Conservation (phyloP, 2,329 filamentous ascomycete species). For the Nemania sp. region DNA sequence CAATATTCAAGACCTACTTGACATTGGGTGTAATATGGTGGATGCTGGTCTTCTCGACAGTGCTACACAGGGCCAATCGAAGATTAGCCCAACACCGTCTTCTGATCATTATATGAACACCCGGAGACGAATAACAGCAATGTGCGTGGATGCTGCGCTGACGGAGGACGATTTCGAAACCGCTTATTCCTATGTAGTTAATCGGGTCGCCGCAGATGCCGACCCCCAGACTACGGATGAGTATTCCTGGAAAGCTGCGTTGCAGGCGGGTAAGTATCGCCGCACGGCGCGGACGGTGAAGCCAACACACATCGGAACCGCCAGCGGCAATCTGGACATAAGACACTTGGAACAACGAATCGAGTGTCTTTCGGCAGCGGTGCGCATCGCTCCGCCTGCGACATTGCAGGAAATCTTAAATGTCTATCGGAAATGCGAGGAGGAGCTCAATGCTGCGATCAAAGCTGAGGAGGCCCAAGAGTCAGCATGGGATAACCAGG, state of each 20-base stretch:
- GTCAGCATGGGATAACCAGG: slow-evolving; percentile 70
- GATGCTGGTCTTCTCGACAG: slow-evolving; percentile 56
- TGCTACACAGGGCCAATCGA: slow-evolving; percentile 38
- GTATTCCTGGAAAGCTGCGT: slow-evolving; percentile 78
- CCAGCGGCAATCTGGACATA: slow-evolving; percentile 64
- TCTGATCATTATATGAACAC: slow-evolving; percentile 46
- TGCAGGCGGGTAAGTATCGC: slow-evolving; percentile 77
- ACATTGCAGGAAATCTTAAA: slow-evolving; percentile 76
- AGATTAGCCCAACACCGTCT: slow-evolving; percentile 35
- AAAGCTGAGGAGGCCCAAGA: slow-evolving; percentile 70
- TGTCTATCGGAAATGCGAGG: slow-evolving; percentile 76
- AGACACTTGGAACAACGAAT: slow-evolving; percentile 79
- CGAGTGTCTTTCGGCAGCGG: slow-evolving; percentile 75
- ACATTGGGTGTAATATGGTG: slow-evolving; percentile 70
- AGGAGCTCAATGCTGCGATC: slow-evolving; percentile 71
- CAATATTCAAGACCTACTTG: slow-evolving; percentile 72
- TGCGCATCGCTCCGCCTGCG: slow-evolving; percentile 71
- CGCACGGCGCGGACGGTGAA: slow-evolving; percentile 57
- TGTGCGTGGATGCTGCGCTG: slow-evolving; percentile 79
- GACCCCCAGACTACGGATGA: slow-evolving; percentile 54
- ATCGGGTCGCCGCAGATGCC: slow-evolving; percentile 58
- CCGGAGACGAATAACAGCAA: slow-evolving; percentile 72
- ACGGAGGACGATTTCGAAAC: slow-evolving; percentile 83
- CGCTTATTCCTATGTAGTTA: slow-evolving; percentile 81
- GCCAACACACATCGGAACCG: slow-evolving; percentile 64